A percentile compares a stretch with the other conserved stretches of the same genome.
phyloP scores from a whole-genome alignment of 2,329 filamentous ascomycete genomes.

The Chrysoporthe puriensis region DNA sequence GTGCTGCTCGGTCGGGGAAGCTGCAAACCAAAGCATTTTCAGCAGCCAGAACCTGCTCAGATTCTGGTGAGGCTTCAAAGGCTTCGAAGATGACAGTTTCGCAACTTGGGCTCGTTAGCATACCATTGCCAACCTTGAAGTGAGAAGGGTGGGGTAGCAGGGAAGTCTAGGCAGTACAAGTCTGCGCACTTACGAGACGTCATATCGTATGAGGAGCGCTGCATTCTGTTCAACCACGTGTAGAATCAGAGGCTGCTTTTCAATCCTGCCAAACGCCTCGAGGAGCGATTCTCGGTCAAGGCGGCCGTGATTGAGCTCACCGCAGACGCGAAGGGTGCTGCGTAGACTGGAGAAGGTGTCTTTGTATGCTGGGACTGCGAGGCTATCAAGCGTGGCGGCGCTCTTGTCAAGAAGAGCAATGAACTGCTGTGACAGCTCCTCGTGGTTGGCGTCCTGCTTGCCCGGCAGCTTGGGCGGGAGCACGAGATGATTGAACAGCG shows the following conservation, averaged over 20 bases:
- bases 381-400: neutral
- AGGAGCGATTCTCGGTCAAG: slow-evolving; percentile 18
- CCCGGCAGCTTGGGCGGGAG: slow-evolving; percentile 43
- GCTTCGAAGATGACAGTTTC: slow-evolving; percentile 18
- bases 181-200: neutral
- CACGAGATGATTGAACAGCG: slow-evolving; percentile 42
- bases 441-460: slow-evolving; percentile 34
- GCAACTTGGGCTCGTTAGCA: neutral
- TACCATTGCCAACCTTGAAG: neutral
- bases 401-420: slow-evolving; percentile 29
- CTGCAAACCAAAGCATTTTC: slow-evolving; percentile 56
- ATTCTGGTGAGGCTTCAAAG: slow-evolving; percentile 60
- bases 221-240: slow-evolving; percentile 24
- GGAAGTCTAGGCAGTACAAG: neutral
- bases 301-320: slow-evolving; percentile 13
- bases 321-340: slow-evolving; percentile 4
- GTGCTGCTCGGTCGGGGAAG: slow-evolving; percentile 58
- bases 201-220: slow-evolving; percentile 11
- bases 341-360: neutral
- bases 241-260: slow-evolving; percentile 4
- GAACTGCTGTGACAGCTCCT: slow-evolving; percentile 33
- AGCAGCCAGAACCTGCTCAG: slow-evolving; percentile 53
- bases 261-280: slow-evolving; percentile 1
- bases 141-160: neutral
- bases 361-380: neutral